Percentiles rank a stretch among this genome's conserved stretches.
These are phyloP conservation scores for Fusarium guadeloupense DNA, from an alignment of 2,329 filamentous ascomycete genomes.

Conservation along the genomic window DNA sequence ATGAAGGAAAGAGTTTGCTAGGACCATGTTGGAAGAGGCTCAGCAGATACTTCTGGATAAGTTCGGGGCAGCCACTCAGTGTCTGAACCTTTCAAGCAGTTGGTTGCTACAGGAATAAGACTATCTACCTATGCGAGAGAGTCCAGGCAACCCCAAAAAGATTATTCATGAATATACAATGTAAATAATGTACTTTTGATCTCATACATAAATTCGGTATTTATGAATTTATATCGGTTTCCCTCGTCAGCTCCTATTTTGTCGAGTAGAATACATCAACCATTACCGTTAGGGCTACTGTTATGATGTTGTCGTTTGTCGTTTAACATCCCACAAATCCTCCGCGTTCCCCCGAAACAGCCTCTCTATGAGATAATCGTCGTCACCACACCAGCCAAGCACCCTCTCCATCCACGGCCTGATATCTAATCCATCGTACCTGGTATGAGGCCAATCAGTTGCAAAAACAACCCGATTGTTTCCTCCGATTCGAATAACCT, in stretches of 20 bases:
- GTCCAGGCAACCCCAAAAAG: not conserved
- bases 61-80: not conserved
- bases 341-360: conserved; percentile 67
- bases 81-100: not conserved
- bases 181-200: not conserved
- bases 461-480: conserved; percentile 62
- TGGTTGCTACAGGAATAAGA: not conserved
- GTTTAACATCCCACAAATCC: conserved; percentile 52
- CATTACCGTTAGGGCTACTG: not conserved
- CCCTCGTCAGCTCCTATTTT: not conserved
- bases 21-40: too few species aligned
- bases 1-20: not conserved
- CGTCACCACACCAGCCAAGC: conserved; percentile 60
- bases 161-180: not conserved
- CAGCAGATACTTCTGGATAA: not conserved
- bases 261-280: too few species aligned
- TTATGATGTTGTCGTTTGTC: not conserved
- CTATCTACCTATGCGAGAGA: not conserved
- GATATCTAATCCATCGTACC: conserved; percentile 66
- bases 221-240: not conserved
- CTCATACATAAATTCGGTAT: not conserved
- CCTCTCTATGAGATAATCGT: conserved; percentile 55
- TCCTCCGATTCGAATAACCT: conserved; percentile 56
- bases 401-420: conserved; percentile 56
- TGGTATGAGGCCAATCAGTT: conserved; percentile 72